Evolutionary conservation across 192 early-diverging fungal genomes (phyloP).

Genomic region (Cladochytrium replicatum): DNA sequence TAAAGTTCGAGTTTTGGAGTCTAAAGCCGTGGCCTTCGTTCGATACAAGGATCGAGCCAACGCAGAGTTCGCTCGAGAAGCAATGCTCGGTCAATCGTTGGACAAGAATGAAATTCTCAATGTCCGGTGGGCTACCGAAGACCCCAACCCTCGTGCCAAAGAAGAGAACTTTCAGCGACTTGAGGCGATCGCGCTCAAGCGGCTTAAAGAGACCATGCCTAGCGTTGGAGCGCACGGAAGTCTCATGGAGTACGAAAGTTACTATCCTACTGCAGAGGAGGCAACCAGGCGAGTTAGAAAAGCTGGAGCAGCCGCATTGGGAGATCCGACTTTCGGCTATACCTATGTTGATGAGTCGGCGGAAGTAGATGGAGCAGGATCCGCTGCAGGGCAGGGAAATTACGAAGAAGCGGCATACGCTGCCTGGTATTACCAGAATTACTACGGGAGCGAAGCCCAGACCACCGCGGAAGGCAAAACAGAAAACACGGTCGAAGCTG

Average conservation of each 20-base stretch:
- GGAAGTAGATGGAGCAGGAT: no score
- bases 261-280: no score
- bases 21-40: constrained; percentile 75
- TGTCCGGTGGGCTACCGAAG: constrained; percentile 75
- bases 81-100: constrained; percentile 71
- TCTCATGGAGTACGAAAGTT: constrained; percentile 42
- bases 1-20: constrained; percentile 55
- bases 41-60: constrained; percentile 56
- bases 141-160: constrained; percentile 56
- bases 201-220: constrained; percentile 47
- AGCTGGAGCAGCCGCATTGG: no score
- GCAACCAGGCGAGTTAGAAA: no score
- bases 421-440: no score
- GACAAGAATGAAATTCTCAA: constrained; percentile 64
- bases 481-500: no score
- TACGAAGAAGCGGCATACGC: no score
- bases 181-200: constrained; percentile 45
- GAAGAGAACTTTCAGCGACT: constrained; percentile 44
- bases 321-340: no score
- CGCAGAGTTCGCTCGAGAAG: constrained; percentile 86
- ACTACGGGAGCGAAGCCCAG: no score
- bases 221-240: constrained; percentile 39
- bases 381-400: no score
- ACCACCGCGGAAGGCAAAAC: no score
- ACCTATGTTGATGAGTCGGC: no score